Conservation (phyloP, 1,139 yeast species). For the Hansenula sp. region DNA sequence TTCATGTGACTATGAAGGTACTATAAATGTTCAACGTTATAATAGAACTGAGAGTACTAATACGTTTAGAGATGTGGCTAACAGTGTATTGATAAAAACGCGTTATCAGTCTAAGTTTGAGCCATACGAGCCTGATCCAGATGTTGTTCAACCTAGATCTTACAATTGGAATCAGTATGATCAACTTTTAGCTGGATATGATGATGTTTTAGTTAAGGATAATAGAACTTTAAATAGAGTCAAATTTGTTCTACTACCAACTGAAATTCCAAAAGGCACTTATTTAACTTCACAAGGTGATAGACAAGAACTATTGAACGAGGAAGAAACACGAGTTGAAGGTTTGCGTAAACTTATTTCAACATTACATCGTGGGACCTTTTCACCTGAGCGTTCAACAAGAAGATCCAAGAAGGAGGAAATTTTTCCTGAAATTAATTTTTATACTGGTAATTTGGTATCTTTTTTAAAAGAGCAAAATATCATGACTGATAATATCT, state of each 20-base stretch:
- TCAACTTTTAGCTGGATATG: conserved; percentile 86
- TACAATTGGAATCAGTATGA: conserved; percentile 92
- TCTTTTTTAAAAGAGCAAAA: conserved; percentile 53
- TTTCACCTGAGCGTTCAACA: conserved; percentile 40
- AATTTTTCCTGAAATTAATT: conserved; percentile 68
- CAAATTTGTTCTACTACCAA: conserved; percentile 80
- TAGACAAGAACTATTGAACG: conserved; percentile 60
- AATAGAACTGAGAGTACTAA: conserved; percentile 27
- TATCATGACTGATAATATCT: conserved; percentile 21
- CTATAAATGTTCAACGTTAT: conserved; percentile 75
- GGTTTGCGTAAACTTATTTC: conserved; percentile 75
- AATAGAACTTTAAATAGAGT: conserved; percentile 60
- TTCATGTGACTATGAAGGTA: conserved; percentile 62
- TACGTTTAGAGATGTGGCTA: conserved; percentile 19
- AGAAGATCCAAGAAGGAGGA: conserved; percentile 39
- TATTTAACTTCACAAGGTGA: conserved; percentile 29
- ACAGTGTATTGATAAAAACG: conserved; percentile 54
- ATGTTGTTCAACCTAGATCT: conserved; percentile 46
- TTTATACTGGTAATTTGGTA: conserved; percentile 83
- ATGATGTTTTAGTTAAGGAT: conserved; percentile 54
- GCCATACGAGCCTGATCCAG: conserved; percentile 53
- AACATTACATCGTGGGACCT: conserved; percentile 57
- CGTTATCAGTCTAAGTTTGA: conserved; percentile 68
- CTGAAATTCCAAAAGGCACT: conserved; percentile 56
- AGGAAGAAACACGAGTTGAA: conserved; percentile 84